phyloP scores from a whole-genome alignment of 352 stramenopile genomes.

The Globisporangium alternatum region DNA sequence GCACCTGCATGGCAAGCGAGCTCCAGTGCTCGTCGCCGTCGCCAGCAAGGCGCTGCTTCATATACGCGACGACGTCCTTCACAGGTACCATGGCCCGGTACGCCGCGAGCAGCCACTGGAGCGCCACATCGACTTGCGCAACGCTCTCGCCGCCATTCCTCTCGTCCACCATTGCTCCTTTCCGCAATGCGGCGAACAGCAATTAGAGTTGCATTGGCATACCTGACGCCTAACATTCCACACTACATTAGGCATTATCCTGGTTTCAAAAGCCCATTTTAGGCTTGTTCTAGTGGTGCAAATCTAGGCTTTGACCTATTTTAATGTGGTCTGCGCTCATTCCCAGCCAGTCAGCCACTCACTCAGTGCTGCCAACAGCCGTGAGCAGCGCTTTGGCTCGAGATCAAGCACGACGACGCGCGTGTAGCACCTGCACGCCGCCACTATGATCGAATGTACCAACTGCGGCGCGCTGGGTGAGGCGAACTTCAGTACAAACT shows the following conservation, averaged over 20 bases:
- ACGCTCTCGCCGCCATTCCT: neutral
- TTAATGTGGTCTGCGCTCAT: slow-evolving; percentile 6
- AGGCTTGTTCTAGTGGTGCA: neutral
- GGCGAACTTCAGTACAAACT: slow-evolving; percentile 80
- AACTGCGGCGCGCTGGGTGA: slow-evolving; percentile 76
- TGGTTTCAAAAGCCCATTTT: neutral
- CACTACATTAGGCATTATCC: neutral
- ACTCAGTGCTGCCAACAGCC: neutral
- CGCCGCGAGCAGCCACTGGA: slow-evolving; percentile 46
- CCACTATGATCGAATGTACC: slow-evolving; percentile 67
- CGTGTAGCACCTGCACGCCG: neutral
- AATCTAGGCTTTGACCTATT: neutral
- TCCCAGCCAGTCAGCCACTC: neutral
- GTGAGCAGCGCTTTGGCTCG: slow-evolving; percentile 1
- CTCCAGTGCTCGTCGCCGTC: slow-evolving; percentile 32
- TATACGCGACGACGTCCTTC: slow-evolving; percentile 30
- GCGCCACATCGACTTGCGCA: neutral
- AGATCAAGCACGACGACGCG: neutral
- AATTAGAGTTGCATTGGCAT: neutral
- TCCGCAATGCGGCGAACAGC: neutral
- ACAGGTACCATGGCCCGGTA: slow-evolving; percentile 70
- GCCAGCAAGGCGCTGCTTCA: slow-evolving; percentile 29
- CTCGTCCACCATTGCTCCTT: slow-evolving; percentile 6
- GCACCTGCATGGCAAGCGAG: slow-evolving; percentile 56
- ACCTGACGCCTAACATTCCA: neutral